phyloP scores from a whole-genome alignment of 1,139 yeast genomes.

The Lodderomyces pseudojiufengensis region DNA sequence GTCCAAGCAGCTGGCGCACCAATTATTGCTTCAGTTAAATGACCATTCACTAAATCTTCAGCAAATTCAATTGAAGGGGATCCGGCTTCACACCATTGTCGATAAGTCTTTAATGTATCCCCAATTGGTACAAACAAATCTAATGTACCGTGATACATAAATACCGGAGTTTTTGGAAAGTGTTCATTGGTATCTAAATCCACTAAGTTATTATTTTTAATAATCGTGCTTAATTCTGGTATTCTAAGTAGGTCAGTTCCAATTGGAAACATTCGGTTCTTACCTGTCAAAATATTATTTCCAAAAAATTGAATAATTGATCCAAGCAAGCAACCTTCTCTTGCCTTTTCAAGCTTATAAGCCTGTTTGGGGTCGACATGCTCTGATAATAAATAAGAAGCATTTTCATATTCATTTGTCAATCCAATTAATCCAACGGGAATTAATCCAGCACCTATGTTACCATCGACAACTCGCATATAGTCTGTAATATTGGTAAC shows the following conservation, averaged over 20 bases:
- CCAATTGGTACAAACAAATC: slow-evolving; percentile 28
- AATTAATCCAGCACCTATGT: slow-evolving; percentile 24
- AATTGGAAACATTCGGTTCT: too few species aligned
- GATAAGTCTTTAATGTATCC: slow-evolving; percentile 22
- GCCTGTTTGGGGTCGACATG: not conserved
- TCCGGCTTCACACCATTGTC: slow-evolving; percentile 29
- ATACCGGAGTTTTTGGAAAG: slow-evolving; percentile 31
- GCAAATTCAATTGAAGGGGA: slow-evolving; percentile 27
- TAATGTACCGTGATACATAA: slow-evolving; percentile 28
- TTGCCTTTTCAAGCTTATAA: too few species aligned
- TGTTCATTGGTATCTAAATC: too few species aligned
- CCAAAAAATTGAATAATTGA: too few species aligned
- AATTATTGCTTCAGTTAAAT: slow-evolving; percentile 21
- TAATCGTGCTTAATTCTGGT: too few species aligned
- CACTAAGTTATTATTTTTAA: too few species aligned
- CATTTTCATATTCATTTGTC: slow-evolving; percentile 23
- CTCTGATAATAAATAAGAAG: not conserved
- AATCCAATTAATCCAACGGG: slow-evolving; percentile 25
- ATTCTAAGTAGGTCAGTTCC: too few species aligned
- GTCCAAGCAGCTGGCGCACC: slow-evolving; percentile 30
- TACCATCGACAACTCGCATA: slow-evolving; percentile 21
- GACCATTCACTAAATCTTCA: slow-evolving; percentile 23
- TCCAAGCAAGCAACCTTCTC: too few species aligned
- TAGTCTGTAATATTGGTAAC: slow-evolving; percentile 8
- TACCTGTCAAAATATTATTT: too few species aligned